Base-by-base conservation (phyloP, 495 filamentous ascomycete genomes). In the Neurospora pannonica region DNA sequence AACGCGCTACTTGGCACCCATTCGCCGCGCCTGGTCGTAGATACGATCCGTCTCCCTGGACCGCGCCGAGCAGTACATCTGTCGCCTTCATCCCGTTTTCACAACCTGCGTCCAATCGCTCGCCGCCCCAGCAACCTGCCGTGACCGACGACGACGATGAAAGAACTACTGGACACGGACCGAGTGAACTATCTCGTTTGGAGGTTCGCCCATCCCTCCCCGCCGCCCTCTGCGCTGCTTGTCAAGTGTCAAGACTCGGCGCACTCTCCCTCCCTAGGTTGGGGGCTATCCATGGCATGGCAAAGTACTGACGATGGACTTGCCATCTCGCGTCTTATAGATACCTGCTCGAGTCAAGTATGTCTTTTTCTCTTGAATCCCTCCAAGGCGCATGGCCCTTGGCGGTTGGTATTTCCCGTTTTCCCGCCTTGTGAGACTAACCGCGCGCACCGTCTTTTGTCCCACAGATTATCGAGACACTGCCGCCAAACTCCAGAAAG, bases 131-230 rank as follows among this genome's bases (percentile, higher is more conserved):
- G 54, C 54, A 70, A 73, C 73, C 76, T 78, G 74, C 74, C 76
- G 74, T 62, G 75, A 42, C 43, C 75, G 76, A 73, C 72, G 74
- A 74, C 82, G 78, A 84, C 78, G 73, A 87, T 88, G 87, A 89
- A 89, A 81, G 87, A 89, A 79, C 78, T 84, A 75, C 88, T 99
- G 79, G 92, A 93, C 83, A 95, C 94, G 75, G 90, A 98, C 87
- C 92, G 95, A 85, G 90, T 98, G 86, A 99, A 98, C 88, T 98
- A 95, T 87, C 87, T 99, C 85, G 93, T 99, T 87, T 97, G 94
- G 93, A 94, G 94, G 93, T 98, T 89, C 83, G 93, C 89, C 43
- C 37, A 38, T 34, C 48, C 36, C 72, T 48, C 71, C 71, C 76
- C 76, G 73, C 75, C 74, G 75, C 54, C 54, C 54, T 67, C 31